Percentiles rank a stretch among this genome's conserved stretches.
These are phyloP conservation scores for Pisolithus orientalis DNA, from an alignment of 768 basidiomycete genomes.

Conservation along the genomic window DNA sequence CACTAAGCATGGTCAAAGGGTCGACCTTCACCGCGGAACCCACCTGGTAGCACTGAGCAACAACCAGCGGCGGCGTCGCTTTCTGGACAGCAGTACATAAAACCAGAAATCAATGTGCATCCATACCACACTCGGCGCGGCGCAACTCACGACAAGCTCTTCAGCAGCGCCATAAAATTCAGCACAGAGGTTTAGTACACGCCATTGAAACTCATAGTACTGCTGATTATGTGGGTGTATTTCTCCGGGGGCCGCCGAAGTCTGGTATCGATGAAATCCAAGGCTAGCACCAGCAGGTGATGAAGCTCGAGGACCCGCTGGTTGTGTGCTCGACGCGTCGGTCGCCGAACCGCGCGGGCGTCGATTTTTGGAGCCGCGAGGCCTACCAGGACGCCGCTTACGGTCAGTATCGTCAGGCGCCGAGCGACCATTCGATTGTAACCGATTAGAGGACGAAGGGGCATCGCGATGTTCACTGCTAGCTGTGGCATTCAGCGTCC, in stretches of 20 bases:
- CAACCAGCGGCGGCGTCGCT: constrained; percentile 59
- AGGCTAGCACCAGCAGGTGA: constrained; percentile 22
- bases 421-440: constrained; percentile 22
- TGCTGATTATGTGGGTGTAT: constrained; percentile 64
- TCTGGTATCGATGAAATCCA: constrained; percentile 40
- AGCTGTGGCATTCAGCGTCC: constrained; percentile 8
- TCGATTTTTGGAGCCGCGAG: constrained; percentile 73
- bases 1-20: constrained; percentile 64
- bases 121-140: constrained; percentile 5
- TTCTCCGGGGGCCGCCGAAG: constrained; percentile 37
- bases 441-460: constrained; percentile 8
- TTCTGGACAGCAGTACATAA: constrained; percentile 27
- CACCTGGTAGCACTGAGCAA: constrained; percentile 77
- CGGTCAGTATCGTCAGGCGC: constrained; percentile 32
- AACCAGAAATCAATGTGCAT: constrained; percentile 6
- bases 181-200: constrained; percentile 72
- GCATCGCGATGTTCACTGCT: constrained; percentile 14
- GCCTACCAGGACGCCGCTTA: constrained; percentile 74
- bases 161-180: constrained; percentile 85
- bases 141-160: constrained; percentile 65
- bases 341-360: constrained; percentile 35
- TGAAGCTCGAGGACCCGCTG: constrained; percentile 21
- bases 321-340: constrained; percentile 10
- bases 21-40: constrained; percentile 65
- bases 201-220: constrained; percentile 88